A percentile compares a stretch with the other conserved stretches of the same genome.
Conservation (phyloP, 1,284 basidiomycete species). For the Ustilago cynodontis region DNA sequence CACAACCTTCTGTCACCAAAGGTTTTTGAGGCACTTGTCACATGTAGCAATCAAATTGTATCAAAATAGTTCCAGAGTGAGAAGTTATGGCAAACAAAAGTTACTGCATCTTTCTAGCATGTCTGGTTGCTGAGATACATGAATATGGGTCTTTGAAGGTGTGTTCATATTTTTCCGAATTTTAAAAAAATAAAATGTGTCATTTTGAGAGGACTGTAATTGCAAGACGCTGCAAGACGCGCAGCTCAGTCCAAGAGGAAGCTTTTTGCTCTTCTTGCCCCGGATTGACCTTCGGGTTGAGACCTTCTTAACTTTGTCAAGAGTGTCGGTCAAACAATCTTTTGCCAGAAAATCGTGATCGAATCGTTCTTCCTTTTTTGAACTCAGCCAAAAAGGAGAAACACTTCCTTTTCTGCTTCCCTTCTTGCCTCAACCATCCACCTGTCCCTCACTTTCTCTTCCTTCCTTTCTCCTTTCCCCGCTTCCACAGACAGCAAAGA, state of each 20-base stretch:
- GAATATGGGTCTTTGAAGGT: too few species aligned
- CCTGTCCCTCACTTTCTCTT: neutral
- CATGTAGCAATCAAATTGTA: too few species aligned
- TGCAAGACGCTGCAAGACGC: neutral
- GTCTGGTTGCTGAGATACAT: too few species aligned
- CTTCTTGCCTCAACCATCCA: slow-evolving; percentile 1
- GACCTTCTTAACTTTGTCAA: neutral
- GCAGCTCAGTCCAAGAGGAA: too few species aligned
- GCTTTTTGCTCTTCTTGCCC: neutral
- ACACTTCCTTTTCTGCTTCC: neutral
- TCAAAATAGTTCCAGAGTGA: too few species aligned
- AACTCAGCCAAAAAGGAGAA: slow-evolving; percentile 6
- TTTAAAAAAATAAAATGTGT: too few species aligned
- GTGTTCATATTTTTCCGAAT: too few species aligned
- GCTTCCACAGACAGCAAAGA: neutral
- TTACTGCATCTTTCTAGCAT: too few species aligned
- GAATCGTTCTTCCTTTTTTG: slow-evolving; percentile 3
- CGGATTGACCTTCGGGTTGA: neutral
- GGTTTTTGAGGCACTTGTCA: too few species aligned
- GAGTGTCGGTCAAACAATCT: neutral
- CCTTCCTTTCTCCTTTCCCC: neutral
- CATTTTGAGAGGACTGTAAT: too few species aligned
- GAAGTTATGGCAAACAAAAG: too few species aligned
- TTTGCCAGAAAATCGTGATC: slow-evolving; percentile 13
- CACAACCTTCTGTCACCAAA: too few species aligned